Evolutionary conservation across 192 early-diverging fungal species (phyloP), one percentile per base, ranked within the genome.

Genomic region (Coemansia aciculifera): DNA sequence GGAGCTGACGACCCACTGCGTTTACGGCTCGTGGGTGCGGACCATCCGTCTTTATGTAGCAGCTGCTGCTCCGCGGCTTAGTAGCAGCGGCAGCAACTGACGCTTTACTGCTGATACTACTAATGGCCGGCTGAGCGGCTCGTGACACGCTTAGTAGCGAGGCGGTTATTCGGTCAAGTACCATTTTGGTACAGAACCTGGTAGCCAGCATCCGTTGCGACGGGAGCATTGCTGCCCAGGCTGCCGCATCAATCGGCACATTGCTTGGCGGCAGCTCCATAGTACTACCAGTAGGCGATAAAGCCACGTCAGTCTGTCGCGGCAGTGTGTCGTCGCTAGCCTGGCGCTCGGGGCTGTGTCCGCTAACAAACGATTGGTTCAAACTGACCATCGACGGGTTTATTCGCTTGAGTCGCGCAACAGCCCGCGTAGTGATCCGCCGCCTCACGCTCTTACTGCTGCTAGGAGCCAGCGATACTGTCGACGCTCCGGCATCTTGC

Each of bases 101-200:
- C 9, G 9, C 7, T 36, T 10, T 49, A 49, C 17, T 19, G 19
- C 21, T 49, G 19, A 0, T 19, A 23, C 48, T 49, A 21, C 9
- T n/a, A 0, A 13, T 13, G 2, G 54, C 31, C 15, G 48, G 46
- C 46, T 40, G 12, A 40, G 3, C 12, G 12, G 19, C n/a, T 21
- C 46, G 46, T 23, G 46, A n/a, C 7, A 6, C 2, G 19, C 19
- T 48, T n/a, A 52, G 9, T 1, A 52, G 51, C 2, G 51, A 52
- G 36, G 59, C 59, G 5, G 59, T 60, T 57, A 65, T 44, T 37
- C 54, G 62, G 31, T 72, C 62, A 2, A 62, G 62, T 1, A 38
- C 13, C 19, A 72, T 49, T 51, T 78, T 78, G 40, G 48, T 40
- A 37, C 66, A 68, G 46, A 61, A 78, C 12, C 75, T 44, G 9